Conservation (phyloP, 2,329 filamentous ascomycete genomes). For the Fusarium circinatum region DNA sequence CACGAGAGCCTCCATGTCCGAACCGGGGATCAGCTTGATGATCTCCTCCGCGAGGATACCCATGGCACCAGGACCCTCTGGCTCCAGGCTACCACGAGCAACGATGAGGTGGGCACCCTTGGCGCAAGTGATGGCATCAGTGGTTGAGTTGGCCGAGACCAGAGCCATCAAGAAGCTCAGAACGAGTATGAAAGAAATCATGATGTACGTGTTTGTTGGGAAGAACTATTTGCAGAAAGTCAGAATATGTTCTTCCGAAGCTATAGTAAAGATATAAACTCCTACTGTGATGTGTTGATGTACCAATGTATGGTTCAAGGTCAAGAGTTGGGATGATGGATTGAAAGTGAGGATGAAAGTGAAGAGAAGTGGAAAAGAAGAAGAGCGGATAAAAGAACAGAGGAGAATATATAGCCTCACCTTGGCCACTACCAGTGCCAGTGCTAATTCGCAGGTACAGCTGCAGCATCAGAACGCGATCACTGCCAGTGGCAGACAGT, state of each 20-base stretch:
- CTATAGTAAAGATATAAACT: not conserved
- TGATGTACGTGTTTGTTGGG: not conserved
- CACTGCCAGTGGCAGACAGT: not conserved
- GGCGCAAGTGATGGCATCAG: conserved; percentile 1
- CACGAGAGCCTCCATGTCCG: conserved; percentile 31
- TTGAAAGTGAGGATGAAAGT: not conserved
- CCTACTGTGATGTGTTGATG: not conserved
- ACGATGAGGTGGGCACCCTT: conserved; percentile 36
- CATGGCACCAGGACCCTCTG: conserved; percentile 32
- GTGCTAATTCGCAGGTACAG: not conserved
- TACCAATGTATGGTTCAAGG: not conserved
- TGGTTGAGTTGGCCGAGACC: not conserved
- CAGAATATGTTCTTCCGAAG: not conserved
- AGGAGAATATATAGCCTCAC: conserved; percentile 5
- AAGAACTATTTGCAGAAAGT: not conserved
- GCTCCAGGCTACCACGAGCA: conserved; percentile 32
- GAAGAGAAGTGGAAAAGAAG: not conserved
- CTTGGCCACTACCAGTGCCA: not conserved
- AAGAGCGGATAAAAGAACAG: not conserved
- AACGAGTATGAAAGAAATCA: conserved; percentile 13
- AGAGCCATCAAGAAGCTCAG: conserved; percentile 7
- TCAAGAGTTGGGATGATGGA: not conserved
- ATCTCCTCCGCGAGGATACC: conserved; percentile 19
- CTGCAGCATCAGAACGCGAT: not conserved
- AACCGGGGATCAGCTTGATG: conserved; percentile 10